Evolutionary conservation across 192 early-diverging fungal genomes (phyloP).

Genomic region (Entomortierella lignicola): DNA sequence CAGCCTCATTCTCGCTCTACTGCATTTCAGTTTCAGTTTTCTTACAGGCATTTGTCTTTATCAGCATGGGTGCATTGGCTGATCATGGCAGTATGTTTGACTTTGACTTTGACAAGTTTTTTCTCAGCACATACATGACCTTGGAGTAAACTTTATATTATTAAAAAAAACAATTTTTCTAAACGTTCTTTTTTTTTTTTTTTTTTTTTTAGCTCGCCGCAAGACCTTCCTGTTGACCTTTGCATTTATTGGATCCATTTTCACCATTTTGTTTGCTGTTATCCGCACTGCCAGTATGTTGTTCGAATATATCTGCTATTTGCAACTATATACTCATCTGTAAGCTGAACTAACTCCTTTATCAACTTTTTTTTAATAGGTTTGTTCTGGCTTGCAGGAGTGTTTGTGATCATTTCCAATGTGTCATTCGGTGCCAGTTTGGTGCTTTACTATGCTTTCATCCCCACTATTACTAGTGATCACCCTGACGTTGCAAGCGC

Average conservation of each 20-base stretch:
- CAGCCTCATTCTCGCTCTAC: slow-evolving; percentile 54
- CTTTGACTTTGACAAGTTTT: background rate
- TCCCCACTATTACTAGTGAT: slow-evolving; percentile 58
- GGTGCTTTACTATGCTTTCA: slow-evolving; percentile 67
- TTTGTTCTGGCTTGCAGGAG: slow-evolving; percentile 56
- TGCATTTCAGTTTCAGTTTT: slow-evolving; percentile 54
- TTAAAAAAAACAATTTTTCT: too few relatives aligned
- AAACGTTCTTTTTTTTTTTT: slow-evolving; percentile 2
- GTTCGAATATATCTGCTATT: too few relatives aligned
- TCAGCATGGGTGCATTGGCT: slow-evolving; percentile 58
- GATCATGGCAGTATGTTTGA: slow-evolving; percentile 55
- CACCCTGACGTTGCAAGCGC: slow-evolving; percentile 50
- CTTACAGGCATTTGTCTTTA: slow-evolving; percentile 60
- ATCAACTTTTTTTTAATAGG: too few relatives aligned
- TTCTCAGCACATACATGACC: background rate
- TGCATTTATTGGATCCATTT: slow-evolving; percentile 53
- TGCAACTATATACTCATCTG: too few relatives aligned
- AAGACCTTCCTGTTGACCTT: slow-evolving; percentile 57
- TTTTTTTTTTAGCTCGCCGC: slow-evolving; percentile 35
- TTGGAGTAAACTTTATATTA: too few relatives aligned
- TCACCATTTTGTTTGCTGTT: slow-evolving; percentile 50
- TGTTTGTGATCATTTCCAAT: slow-evolving; percentile 54
- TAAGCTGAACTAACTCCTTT: too few relatives aligned
- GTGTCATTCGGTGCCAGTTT: slow-evolving; percentile 59
- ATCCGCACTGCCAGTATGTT: slow-evolving; percentile 32